Conservation (phyloP, 192 early-diverging fungal genomes). For the Coemansia aciculifera region DNA sequence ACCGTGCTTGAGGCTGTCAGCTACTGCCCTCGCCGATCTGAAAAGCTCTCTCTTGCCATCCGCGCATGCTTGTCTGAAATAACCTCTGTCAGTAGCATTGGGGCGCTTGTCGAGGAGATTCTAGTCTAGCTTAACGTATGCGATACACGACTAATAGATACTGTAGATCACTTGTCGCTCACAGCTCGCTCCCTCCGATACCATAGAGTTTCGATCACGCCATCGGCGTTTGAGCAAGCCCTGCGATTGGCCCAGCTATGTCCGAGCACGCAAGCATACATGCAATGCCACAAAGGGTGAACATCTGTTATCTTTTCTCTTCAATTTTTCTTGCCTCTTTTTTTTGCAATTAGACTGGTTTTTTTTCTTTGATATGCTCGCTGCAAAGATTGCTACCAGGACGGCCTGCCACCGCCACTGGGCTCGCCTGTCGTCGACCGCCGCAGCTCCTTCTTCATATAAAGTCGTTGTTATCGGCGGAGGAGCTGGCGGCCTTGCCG, state of each 20-base stretch:
- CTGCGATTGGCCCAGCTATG: slow-evolving; percentile 1
- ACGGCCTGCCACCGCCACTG: slow-evolving; percentile 18
- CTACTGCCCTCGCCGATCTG: slow-evolving; percentile 24
- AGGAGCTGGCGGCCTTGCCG: slow-evolving; percentile 57
- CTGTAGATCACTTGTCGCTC: neutral
- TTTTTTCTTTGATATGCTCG: slow-evolving; percentile 20
- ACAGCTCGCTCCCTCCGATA: too few species aligned
- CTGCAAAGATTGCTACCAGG: slow-evolving; percentile 28
- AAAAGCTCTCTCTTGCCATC: slow-evolving; percentile 29
- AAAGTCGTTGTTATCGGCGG: slow-evolving; percentile 56
- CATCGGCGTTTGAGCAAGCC: neutral
- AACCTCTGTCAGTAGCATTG: neutral
- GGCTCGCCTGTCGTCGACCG: slow-evolving; percentile 36
- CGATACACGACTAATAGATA: neutral
- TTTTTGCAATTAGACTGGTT: neutral
- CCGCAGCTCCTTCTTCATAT: slow-evolving; percentile 44
- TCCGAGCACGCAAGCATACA: neutral
- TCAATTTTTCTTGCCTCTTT: neutral
- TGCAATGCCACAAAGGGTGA: too few species aligned
- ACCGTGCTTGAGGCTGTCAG: slow-evolving; percentile 34
- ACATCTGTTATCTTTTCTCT: neutral
- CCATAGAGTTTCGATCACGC: neutral
- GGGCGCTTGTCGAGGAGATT: slow-evolving; percentile 18
- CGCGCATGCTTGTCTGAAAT: slow-evolving; percentile 17
- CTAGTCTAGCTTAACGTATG: neutral